Evolutionary conservation across 768 basidiomycete species (phyloP).

Genomic region (Suillus variegatus): DNA sequence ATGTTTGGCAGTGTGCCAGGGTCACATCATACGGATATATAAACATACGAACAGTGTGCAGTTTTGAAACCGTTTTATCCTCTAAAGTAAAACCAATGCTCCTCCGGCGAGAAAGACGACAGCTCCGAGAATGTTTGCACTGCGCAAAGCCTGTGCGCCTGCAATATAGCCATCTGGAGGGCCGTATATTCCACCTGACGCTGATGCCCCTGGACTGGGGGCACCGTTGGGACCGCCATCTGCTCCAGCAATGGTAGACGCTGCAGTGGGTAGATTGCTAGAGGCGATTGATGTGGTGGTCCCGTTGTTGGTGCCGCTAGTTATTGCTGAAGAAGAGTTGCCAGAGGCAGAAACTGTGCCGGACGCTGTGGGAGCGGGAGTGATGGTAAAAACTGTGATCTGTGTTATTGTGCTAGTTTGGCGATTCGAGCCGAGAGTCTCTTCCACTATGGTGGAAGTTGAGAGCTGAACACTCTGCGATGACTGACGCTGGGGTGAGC

Average conservation of each 20-base stretch:
- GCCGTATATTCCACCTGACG: slow-evolving; percentile 52
- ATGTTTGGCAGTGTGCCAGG: background rate
- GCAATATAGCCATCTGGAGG: slow-evolving; percentile 69
- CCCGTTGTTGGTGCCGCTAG: slow-evolving; percentile 28
- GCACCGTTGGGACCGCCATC: slow-evolving; percentile 54
- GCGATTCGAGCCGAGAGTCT: slow-evolving; percentile 42
- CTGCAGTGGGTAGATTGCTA: slow-evolving; percentile 59
- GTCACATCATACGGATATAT: background rate
- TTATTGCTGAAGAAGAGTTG: slow-evolving; percentile 19
- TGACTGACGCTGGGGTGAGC: slow-evolving; percentile 8
- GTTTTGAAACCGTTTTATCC: background rate
- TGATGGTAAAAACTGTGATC: slow-evolving; percentile 49
- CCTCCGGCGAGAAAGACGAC: slow-evolving; percentile 53
- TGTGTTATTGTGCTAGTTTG: slow-evolving; percentile 40
- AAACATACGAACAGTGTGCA: slow-evolving; percentile 4
- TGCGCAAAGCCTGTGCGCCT: slow-evolving; percentile 50
- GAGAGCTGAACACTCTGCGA: slow-evolving; percentile 42
- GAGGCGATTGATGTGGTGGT: slow-evolving; percentile 38
- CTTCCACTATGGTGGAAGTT: slow-evolving; percentile 6
- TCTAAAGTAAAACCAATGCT: slow-evolving; percentile 45
- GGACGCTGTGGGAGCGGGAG: slow-evolving; percentile 28
- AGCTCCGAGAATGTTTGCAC: slow-evolving; percentile 43
- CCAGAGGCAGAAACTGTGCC: slow-evolving; percentile 24
- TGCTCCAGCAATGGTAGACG: slow-evolving; percentile 52
- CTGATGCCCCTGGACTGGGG: slow-evolving; percentile 57